Conservation (phyloP, 352 stramenopile species). For the Achlya hypogyna region DNA sequence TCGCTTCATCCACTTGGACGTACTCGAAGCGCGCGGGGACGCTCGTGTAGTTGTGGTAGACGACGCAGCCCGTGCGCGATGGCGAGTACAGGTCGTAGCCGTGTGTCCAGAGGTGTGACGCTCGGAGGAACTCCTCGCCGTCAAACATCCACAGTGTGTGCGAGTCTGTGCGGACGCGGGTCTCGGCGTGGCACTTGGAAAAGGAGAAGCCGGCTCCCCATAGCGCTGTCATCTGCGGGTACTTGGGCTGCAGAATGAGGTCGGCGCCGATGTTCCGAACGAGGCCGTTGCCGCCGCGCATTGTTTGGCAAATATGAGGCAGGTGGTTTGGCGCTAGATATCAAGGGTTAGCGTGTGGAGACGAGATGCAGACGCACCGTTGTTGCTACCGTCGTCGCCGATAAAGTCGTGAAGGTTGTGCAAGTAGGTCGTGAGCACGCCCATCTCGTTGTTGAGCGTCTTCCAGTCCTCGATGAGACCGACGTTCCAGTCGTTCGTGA, state of each 20-base stretch:
- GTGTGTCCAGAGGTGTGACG: conserved; percentile 18
- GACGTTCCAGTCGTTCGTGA: conserved; percentile 18
- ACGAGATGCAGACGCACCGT: conserved; percentile 2
- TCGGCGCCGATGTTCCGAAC: conserved; percentile 14
- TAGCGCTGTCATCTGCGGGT: conserved; percentile 13
- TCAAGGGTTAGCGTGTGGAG: background rate
- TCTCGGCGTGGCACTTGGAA: conserved; percentile 18
- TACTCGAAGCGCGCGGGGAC: conserved; percentile 30
- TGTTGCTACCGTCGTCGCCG: conserved; percentile 10
- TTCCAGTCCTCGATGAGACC: conserved; percentile 12
- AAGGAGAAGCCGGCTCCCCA: conserved; percentile 25
- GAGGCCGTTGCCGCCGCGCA: conserved; percentile 15
- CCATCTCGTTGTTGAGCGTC: conserved; percentile 20
- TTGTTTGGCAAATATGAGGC: conserved; percentile 19
- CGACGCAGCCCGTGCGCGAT: conserved; percentile 33
- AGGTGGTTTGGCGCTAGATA: conserved; percentile 5
- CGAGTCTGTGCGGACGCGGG: conserved; percentile 9
- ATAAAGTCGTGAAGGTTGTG: conserved; percentile 16
- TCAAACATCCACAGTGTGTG: conserved; percentile 21
- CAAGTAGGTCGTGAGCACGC: conserved; percentile 16
- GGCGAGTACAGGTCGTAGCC: conserved; percentile 18
- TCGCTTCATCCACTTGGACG: conserved; percentile 35
- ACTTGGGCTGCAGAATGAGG: conserved; percentile 11
- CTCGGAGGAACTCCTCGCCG: conserved; percentile 19
- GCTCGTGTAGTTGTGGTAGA: conserved; percentile 13